A percentile compares a stretch with the other conserved stretches of the same genome.
Conservation (phyloP, 2,329 filamentous ascomycete species). For the Aciculosporium take region DNA sequence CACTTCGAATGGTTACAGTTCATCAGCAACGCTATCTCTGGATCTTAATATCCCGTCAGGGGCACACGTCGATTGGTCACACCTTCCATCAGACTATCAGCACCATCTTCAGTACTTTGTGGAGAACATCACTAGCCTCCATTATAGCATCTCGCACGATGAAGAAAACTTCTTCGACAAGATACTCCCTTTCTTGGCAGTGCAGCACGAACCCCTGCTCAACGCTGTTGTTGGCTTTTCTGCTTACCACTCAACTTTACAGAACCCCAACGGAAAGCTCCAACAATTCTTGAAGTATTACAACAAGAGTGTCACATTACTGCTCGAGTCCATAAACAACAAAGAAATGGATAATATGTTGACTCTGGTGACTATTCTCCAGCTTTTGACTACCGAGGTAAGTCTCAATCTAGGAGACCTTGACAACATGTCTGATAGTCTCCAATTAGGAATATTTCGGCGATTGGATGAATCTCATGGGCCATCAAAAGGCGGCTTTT, state of each 20-base stretch:
- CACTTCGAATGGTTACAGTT: constrained; percentile 28
- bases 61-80: constrained; percentile 33
- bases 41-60: constrained; percentile 13
- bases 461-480: constrained; percentile 87
- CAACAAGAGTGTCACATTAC: constrained; percentile 67
- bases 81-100: constrained; percentile 54
- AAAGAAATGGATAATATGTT: constrained; percentile 57
- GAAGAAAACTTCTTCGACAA: constrained; percentile 58
- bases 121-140: constrained; percentile 63
- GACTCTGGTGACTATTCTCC: constrained; percentile 74
- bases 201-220: constrained; percentile 63
- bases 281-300: constrained; percentile 80
- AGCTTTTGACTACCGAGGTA: constrained; percentile 89
- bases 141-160: constrained; percentile 67
- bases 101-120: constrained; percentile 68
- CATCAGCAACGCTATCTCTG: constrained; percentile 13
- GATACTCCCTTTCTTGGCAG: constrained; percentile 56
- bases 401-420: constrained; percentile 9
- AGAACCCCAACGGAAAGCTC: constrained; percentile 56
- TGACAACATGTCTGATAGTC: constrained; percentile 2
- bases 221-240: constrained; percentile 81
- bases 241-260: constrained; percentile 69
- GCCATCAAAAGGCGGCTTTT: constrained; percentile 81
- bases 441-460: constrained; percentile 74
- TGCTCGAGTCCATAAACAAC: constrained; percentile 57